Conservation (phyloP, 1,139 yeast genomes). For the Hemisphaericaspora lyxosophila region DNA sequence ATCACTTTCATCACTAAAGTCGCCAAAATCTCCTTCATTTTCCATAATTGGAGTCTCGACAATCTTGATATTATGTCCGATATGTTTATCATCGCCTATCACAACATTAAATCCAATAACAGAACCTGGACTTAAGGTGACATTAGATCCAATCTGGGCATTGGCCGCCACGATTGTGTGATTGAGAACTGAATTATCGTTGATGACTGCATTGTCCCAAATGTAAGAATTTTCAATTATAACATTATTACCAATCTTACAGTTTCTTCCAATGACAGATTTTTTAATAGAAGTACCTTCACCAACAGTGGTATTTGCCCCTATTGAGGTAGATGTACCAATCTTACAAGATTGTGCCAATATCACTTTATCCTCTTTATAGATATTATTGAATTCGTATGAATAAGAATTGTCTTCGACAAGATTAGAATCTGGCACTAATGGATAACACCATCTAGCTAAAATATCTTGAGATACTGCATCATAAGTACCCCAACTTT, state of each 20-base stretch:
- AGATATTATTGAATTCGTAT: slow-evolving; percentile 81
- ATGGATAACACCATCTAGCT: slow-evolving; percentile 90
- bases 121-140: slow-evolving; percentile 61
- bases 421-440: slow-evolving; percentile 83
- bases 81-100: slow-evolving; percentile 51
- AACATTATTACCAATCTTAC: slow-evolving; percentile 80
- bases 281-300: slow-evolving; percentile 55
- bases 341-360: slow-evolving; percentile 90
- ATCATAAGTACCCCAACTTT: slow-evolving; percentile 89
- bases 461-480: slow-evolving; percentile 89
- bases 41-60: slow-evolving; percentile 47
- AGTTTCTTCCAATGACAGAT: slow-evolving; percentile 82
- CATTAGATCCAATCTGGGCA: slow-evolving; percentile 54
- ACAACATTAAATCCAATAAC: slow-evolving; percentile 76
- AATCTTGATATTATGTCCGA: slow-evolving; percentile 53
- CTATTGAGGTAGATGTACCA: slow-evolving; percentile 75
- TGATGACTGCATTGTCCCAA: slow-evolving; percentile 80
- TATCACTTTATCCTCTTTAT: slow-evolving; percentile 79
- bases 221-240: slow-evolving; percentile 70
- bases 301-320: slow-evolving; percentile 67
- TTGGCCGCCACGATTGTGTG: slow-evolving; percentile 70
- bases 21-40: slow-evolving; percentile 24
- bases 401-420: slow-evolving; percentile 68
- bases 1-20: slow-evolving; percentile 29
- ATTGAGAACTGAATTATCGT: slow-evolving; percentile 57